A percentile compares a stretch with the other conserved stretches of the same genome.
phyloP scores from a whole-genome alignment of 805 yeast species.

The Lipomyces sp. region DNA sequence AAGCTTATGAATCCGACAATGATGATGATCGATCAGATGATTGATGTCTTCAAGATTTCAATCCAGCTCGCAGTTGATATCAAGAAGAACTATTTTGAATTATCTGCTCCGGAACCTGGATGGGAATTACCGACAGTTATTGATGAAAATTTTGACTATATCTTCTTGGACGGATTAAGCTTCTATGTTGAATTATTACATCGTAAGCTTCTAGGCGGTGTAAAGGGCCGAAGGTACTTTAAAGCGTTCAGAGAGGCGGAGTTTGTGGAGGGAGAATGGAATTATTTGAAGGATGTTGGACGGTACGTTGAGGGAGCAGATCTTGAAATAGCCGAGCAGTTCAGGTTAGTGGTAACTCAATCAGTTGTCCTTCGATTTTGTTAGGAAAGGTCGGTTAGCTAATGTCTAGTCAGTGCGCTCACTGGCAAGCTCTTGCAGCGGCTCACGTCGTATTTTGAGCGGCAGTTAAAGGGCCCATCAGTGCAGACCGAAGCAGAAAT shows the following conservation, averaged over 20 bases:
- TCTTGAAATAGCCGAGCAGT: conserved; percentile 76
- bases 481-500: conserved; percentile 50
- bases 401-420: conserved; percentile 46
- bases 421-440: conserved; percentile 71
- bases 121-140: conserved; percentile 74
- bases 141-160: conserved; percentile 66
- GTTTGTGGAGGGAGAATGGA: conserved; percentile 82
- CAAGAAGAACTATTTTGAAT: conserved; percentile 66
- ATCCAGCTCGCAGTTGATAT: conserved; percentile 75
- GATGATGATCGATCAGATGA: conserved; percentile 95
- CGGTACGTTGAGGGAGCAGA: conserved; percentile 80
- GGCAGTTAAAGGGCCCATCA: conserved; percentile 70
- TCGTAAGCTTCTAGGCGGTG: conserved; percentile 77
- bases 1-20: conserved; percentile 83
- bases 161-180: conserved; percentile 72
- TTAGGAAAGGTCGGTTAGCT: background rate
- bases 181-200: conserved; percentile 73
- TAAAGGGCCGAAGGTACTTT: conserved; percentile 64
- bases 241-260: conserved; percentile 91
- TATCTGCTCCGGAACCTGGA: conserved; percentile 56
- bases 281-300: conserved; percentile 75
- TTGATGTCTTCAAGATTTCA: conserved; percentile 80
- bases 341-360: conserved; percentile 45
- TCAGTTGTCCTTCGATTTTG: background rate
- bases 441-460: conserved; percentile 68